phyloP scores from a whole-genome alignment of 2,329 filamentous ascomycete species.

The Ophiostoma sp. region DNA sequence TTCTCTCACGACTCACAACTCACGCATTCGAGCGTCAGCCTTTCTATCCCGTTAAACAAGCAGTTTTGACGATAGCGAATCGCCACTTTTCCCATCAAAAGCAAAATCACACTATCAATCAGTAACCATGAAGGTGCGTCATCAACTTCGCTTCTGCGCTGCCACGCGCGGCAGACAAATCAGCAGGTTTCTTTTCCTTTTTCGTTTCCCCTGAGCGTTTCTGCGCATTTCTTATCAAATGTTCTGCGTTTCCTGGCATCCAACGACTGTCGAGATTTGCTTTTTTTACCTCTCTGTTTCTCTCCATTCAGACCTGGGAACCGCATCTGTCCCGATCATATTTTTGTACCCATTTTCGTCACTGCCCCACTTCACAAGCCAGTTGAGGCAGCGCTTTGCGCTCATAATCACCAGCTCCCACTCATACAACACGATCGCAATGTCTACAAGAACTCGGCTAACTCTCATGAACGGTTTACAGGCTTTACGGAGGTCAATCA shows the following conservation, averaged over 20 bases:
- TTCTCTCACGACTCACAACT: background rate
- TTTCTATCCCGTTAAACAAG: background rate
- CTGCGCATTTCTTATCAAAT: background rate
- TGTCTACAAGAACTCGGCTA: slow-evolving; percentile 36
- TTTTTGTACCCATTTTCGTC: background rate
- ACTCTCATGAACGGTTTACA: slow-evolving; percentile 51
- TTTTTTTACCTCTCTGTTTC: background rate
- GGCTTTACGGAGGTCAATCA: slow-evolving; percentile 85
- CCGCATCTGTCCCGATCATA: background rate
- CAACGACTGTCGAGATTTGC: background rate
- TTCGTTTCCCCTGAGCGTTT: background rate
- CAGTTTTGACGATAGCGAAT: background rate
- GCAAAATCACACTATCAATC: background rate
- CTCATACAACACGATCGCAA: background rate
- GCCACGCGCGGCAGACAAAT: background rate
- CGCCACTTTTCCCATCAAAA: background rate
- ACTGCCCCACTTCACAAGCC: background rate
- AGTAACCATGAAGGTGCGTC: slow-evolving; percentile 31
- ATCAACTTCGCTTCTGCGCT: slow-evolving; percentile 8
- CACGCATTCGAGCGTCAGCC: background rate
- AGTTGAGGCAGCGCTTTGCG: background rate
- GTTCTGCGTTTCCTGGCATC: background rate
- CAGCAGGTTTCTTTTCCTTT: background rate
- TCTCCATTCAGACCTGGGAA: background rate
- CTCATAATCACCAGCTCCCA: background rate